A percentile compares a stretch with the other conserved stretches of the same genome.
Evolutionary conservation across 73 alveolate species (phyloP).

Genomic region (Blepharisma stoltei): DNA sequence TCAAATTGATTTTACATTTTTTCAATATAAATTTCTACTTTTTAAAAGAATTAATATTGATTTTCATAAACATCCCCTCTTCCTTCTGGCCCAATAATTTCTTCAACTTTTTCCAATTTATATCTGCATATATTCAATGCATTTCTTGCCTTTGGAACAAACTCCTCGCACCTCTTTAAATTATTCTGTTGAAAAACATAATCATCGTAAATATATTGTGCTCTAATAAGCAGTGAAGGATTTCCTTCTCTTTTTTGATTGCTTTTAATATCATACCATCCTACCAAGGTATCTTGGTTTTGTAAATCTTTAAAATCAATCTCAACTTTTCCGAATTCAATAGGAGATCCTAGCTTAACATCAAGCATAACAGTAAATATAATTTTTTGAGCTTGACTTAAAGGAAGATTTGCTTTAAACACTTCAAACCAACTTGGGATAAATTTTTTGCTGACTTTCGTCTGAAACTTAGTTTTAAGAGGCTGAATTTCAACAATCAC

Average conservation of each 20-base stretch:
- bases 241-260: background rate
- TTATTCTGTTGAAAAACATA: background rate
- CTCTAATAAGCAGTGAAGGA: background rate
- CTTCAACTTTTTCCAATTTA: too few species aligned
- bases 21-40: too few species aligned
- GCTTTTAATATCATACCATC: background rate
- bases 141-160: background rate
- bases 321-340: background rate
- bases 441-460: background rate
- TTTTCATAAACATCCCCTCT: too few species aligned
- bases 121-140: too few species aligned
- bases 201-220: background rate
- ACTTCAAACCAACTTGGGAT: background rate
- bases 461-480: background rate
- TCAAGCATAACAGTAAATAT: background rate
- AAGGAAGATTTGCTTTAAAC: background rate
- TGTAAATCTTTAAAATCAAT: background rate
- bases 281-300: background rate
- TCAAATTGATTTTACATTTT: too few species aligned
- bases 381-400: background rate
- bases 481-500: background rate
- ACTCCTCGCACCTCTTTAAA: background rate
- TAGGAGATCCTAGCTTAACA: background rate
- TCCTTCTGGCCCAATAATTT: too few species aligned
- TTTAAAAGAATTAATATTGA: too few species aligned